These are phyloP conservation scores for Eutrema heterophyllum DNA, from an alignment of 345 rosid genomes.

Conservation along the genomic window DNA sequence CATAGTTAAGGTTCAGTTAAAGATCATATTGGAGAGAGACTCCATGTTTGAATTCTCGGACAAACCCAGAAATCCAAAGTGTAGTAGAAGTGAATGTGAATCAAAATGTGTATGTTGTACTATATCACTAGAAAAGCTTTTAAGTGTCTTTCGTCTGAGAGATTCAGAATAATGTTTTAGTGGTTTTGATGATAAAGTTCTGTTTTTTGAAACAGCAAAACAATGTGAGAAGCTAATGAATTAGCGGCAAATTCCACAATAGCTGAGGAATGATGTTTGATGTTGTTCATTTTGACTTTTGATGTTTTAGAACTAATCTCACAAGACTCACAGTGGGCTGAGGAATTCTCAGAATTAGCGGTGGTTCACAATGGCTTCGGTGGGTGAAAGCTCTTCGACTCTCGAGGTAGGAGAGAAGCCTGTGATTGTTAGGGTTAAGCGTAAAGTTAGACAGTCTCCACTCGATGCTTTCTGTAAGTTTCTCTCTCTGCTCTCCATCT, in stretches of 20 bases:
- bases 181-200: too few relatives aligned
- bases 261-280: not conserved
- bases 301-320: not conserved
- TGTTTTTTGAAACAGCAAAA: too few relatives aligned
- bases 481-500: not conserved
- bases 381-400: constrained; percentile 37
- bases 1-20: not conserved
- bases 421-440: constrained; percentile 61
- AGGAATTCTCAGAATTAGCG: not conserved
- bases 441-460: constrained; percentile 42
- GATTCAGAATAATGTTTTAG: too few relatives aligned
- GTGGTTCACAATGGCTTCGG: constrained; percentile 29
- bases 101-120: too few relatives aligned
- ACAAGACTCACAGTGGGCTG: not conserved
- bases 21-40: not conserved
- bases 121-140: not conserved
- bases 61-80: not conserved
- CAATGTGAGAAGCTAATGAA: not conserved
- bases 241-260: not conserved
- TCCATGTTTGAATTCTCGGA: not conserved
- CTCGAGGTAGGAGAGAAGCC: constrained; percentile 39
- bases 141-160: not conserved
- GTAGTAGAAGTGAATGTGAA: too few relatives aligned
- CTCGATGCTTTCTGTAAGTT: constrained; percentile 62
- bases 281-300: not conserved